Base-by-base conservation (phyloP, 1,284 basidiomycete species). In the Sanghuangporus sanghuang region DNA sequence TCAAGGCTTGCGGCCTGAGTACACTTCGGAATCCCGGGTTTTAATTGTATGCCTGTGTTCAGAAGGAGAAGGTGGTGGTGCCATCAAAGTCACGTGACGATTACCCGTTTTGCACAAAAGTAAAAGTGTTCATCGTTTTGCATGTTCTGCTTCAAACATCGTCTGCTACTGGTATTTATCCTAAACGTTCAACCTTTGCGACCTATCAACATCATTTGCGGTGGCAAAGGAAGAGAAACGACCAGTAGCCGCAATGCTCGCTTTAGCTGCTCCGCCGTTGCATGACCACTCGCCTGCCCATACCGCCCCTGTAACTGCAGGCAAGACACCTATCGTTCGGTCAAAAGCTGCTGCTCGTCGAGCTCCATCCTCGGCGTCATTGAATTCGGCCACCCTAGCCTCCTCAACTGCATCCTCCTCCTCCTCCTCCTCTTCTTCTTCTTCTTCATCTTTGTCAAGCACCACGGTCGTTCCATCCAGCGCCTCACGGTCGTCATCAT, bases 221-320 rank as follows among this genome's bases (percentile, higher is more conserved):
- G 53, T 38, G n/a, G 53, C 53, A 54, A 54, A 54, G 53, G 32
- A 32, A 27, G 27, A 54, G 12, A 35, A 54, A 35, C 16, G 11
- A n/a, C 27, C 36, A 23, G 42, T 35, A 50, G 16, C 21, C 55
- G 70, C 64, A 46, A 73, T 73, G 72, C 72, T 73, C 50, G 72
- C 72, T 53, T 61, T 73, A 53, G 72, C 71, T 7, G 70, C 69
- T 55, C 71, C 72, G 21, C 67, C 70, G 48, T 69, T 69, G 65
- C 71, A 72, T 61, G 67, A 69, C 11, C 70, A 69, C 48, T 68
- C 73, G 46, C 65, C 73, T 23, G 63, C 71, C 7, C 62, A 73
- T 23, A 67, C 68, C 64, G 64, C 68, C n/a, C 68, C 68, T 62
- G 64, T 62, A 44, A 38, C 60, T 32, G 40, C 54, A 52, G 59